Base-by-base conservation (phyloP, 2,329 filamentous ascomycete genomes). In the Alternaria sp. region DNA sequence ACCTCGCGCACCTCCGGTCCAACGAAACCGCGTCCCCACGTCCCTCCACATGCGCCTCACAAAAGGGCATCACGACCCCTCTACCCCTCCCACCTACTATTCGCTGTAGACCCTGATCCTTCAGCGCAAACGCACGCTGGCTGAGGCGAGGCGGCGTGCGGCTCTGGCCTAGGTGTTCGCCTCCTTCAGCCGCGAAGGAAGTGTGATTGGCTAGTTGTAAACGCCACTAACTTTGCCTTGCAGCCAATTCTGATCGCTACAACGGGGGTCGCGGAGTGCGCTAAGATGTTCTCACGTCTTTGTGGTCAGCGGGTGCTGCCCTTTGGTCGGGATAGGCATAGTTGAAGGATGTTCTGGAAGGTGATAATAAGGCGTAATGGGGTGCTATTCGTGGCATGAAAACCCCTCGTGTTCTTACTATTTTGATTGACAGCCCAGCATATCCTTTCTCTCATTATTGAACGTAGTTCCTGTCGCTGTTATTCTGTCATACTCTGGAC, bases 211-310 rank as follows among this genome's bases (percentile, higher is more conserved):
- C 32, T 6, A 3, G 3, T 1, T 10, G 8, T 19, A 26, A 52
- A 58, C 54, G 59, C 59, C 59, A 58, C 59, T 61, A 61, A 61
- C 59, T 61, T 61, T 58, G 46, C 15, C 46, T 13, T n/a, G 17
- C 32, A 50, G 47, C 59, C 59, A 61, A 57, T 61, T 51, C 54
- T 51, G 15, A 12, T 57, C 26, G 30, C 7, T 23, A 32, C 26
- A 52, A n/a, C n/a, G 25, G 21, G 26, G 46, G 36, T 44, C 26
- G 17, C 17, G 6, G 23, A 26, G 15, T 15, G 43, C 59, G 59
- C 59, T 61, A 61, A 13, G 15, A 13, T 30, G 8, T 19, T 6
- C n/a, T 30, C 46, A 28, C 23, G 4, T 45, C 17, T 36, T 23
- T 61, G 28, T 61, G 46, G 59, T 17, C 36, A 46, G 45, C 26